Conservation (phyloP, 805 yeast genomes). For the Teunomyces cretensis region DNA sequence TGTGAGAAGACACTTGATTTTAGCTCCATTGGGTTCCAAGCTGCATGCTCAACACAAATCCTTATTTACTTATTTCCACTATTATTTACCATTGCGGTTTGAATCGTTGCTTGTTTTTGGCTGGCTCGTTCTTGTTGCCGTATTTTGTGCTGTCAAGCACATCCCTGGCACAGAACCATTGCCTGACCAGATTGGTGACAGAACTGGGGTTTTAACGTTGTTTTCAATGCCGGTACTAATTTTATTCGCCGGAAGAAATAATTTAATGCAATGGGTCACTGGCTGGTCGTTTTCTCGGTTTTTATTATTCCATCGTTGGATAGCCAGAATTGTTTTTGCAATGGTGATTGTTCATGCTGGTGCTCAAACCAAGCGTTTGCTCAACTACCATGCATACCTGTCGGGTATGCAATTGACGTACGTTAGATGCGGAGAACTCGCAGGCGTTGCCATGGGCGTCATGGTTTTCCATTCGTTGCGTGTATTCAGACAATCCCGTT, state of each 20-base stretch:
- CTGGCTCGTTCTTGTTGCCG: slow-evolving; percentile 18
- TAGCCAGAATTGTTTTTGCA: slow-evolving; percentile 10
- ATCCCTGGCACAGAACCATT: slow-evolving; percentile 6
- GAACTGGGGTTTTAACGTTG: slow-evolving; percentile 49
- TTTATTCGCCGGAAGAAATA: slow-evolving; percentile 63
- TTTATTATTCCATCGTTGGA: slow-evolving; percentile 43
- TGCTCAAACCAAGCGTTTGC: slow-evolving; percentile 45
- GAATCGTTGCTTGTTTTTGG: slow-evolving; percentile 23
- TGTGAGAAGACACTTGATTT: slow-evolving; percentile 16
- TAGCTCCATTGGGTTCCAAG: slow-evolving; percentile 17
- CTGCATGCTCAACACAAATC: slow-evolving; percentile 8
- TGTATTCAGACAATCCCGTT: slow-evolving; percentile 31
- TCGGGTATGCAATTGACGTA: slow-evolving; percentile 10
- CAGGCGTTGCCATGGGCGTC: slow-evolving; percentile 33
- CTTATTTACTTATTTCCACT: neutral
- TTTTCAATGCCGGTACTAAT: slow-evolving; percentile 52
- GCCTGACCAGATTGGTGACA: slow-evolving; percentile 39
- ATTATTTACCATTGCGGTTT: slow-evolving; percentile 24
- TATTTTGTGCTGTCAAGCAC: slow-evolving; percentile 9
- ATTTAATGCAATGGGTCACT: slow-evolving; percentile 53
- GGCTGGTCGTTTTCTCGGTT: slow-evolving; percentile 54
- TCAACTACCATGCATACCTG: slow-evolving; percentile 5
- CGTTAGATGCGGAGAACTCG: slow-evolving; percentile 35
- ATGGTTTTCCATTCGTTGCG: slow-evolving; percentile 32
- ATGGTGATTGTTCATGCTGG: slow-evolving; percentile 21